These are phyloP conservation scores for Maudiozyma serrabonitensis DNA, from an alignment of 805 yeast species.

Conservation along the genomic window DNA sequence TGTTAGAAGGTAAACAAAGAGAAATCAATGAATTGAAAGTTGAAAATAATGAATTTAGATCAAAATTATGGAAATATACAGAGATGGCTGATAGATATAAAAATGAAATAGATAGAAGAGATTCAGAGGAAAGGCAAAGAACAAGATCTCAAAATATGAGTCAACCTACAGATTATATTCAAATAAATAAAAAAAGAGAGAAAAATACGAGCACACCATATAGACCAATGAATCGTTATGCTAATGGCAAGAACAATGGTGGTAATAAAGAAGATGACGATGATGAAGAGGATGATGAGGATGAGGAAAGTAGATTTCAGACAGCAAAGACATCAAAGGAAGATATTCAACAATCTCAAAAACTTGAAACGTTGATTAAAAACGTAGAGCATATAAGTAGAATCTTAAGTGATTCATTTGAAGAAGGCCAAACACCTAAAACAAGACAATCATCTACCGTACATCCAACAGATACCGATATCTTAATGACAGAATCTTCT, in stretches of 20 bases:
- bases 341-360: neutral
- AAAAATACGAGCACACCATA: neutral
- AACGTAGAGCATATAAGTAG: conserved; percentile 1
- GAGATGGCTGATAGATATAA: conserved; percentile 17
- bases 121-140: conserved; percentile 4
- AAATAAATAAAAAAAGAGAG: conserved; percentile 17
- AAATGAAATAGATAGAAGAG: conserved; percentile 2
- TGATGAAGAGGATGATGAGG: neutral
- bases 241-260: neutral
- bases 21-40: conserved; percentile 6
- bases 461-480: conserved; percentile 26
- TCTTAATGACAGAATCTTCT: conserved; percentile 27
- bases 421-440: neutral
- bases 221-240: neutral
- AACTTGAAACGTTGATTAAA: neutral
- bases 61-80: conserved; percentile 8
- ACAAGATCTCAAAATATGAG: conserved; percentile 11
- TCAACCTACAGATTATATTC: conserved; percentile 10
- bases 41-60: conserved; percentile 3
- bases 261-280: neutral
- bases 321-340: neutral
- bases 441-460: neutral
- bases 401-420: neutral
- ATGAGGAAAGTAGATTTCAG: neutral
- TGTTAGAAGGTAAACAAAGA: conserved; percentile 23